Evolutionary conservation across 768 basidiomycete species (phyloP), one percentile per base, ranked within the genome.

Genomic region (Mycena vitilis): DNA sequence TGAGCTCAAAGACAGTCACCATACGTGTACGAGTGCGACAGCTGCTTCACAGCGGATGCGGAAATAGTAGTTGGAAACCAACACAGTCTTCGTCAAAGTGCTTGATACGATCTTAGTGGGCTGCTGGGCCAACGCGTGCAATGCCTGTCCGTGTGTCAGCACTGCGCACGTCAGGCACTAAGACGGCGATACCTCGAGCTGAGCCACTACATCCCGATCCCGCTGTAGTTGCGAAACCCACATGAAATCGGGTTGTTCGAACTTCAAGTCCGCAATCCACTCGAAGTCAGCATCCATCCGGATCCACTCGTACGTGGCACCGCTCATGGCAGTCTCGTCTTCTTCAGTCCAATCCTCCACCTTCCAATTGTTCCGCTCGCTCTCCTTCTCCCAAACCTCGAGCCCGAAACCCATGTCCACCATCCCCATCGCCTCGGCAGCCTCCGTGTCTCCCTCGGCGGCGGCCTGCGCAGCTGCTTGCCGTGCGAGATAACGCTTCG

Each of bases 281-380:
- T 99, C 98, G 78, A 98, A 96, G 77, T 99, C 98, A 18, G 98
- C 96, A 76, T 99, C 98, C 86, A 99, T 94, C 70, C 98, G 85
- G 66, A 99, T 99, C 97, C 97, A 99, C 80, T 99, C 98, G 79
- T 98, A 99, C 4, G 95, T 97, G 70, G 97, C 96, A 20, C 94
- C 94, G 45, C 92, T 91, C 95, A 99, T 97, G 49, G 87, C 84
- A 67, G 92, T 90, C 75, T 98, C 96, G 67, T 99, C 96, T 72
- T 98, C 95, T 74, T 98, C 96, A 6, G 93, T 94, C 98, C 98
- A 99, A 77, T 99, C 96, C 8, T 93, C 93, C 5, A 99, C 96
- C 77, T 93, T 94, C 98, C 97, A 99, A 69, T 91, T 92, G 77
- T 95, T 93, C 52, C 95, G 89, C 75, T 95, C 94, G 75, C 90